Base-by-base conservation (phyloP, 106 monocot species). In the Dioscorea alata region DNA sequence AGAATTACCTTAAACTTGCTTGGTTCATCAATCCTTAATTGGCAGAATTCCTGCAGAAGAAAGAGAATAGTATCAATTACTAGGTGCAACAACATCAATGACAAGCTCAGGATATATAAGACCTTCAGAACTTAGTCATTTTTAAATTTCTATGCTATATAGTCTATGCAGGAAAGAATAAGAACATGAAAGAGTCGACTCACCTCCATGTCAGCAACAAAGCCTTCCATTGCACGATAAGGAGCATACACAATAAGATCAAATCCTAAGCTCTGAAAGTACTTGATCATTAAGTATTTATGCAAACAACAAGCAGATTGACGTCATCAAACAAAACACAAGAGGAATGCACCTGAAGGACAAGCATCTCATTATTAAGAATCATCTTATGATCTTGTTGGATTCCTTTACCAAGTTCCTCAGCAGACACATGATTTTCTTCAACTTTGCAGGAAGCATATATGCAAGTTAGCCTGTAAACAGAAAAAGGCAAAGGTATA, bases 371-470 rank as follows among this genome's bases (percentile, higher is more conserved):
- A 76, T 96, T 96, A 68, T 92, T 86, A 33, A 96, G 81, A 79
- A 96, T 96, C 57, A 92, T 78, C 78, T 88, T 84, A 84, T 86
- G 92, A 64, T 96, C 92, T 64, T 96, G 96, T 66, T 96, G 86
- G 75, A 92, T 96, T 32, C 96, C 96, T 67, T 96, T 92, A 59
- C 96, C 96, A 67, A 96, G 84, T 74, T 96, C 96, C 75, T 96
- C 96, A 21, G 96, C 96, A 67, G 96, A 91, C 25, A 94, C 94
- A 69, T 94, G 94, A 73, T 89, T 95, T 86, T 95, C 94, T 84
- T 95, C 94, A 50, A 91, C 83, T 86, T 95, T 96, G 61, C 96
- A 92, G 56, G 96, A 89, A 63, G 89, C 66, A 81, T 96, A 96
- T 73, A 96, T 81, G 74, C 92, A 96, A 69, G 96, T 96, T 70